These are phyloP conservation scores for Gamarada debralockiae DNA, from an alignment of 495 filamentous ascomycete genomes.

Conservation along the genomic window DNA sequence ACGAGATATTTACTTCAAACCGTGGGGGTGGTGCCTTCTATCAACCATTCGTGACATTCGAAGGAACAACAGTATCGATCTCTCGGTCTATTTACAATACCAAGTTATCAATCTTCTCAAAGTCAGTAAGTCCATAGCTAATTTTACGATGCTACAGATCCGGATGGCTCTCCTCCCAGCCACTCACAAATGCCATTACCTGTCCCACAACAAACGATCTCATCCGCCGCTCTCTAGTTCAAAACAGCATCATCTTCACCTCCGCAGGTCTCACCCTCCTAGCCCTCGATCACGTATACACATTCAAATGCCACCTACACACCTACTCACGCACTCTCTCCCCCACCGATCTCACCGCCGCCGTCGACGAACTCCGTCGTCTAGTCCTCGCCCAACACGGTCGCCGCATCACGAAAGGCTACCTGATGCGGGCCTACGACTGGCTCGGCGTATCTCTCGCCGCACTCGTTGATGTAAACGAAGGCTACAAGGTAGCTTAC, in stretches of 20 bases:
- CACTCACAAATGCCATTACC: constrained; percentile 27
- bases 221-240: constrained; percentile 58
- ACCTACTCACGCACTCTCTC: constrained; percentile 21
- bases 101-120: constrained; percentile 9
- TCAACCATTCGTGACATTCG: constrained; percentile 30
- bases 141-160: constrained; percentile 21
- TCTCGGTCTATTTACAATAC: too few relatives aligned
- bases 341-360: constrained; percentile 34
- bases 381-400: constrained; percentile 58
- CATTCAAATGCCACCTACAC: constrained; percentile 59
- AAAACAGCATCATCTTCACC: constrained; percentile 67
- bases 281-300: constrained; percentile 68
- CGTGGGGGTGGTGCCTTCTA: too few relatives aligned
- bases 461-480: constrained; percentile 51
- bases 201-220: constrained; percentile 47
- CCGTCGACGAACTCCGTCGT: constrained; percentile 55
- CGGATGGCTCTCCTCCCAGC: constrained; percentile 34
- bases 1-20: too few relatives aligned
- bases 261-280: constrained; percentile 66
- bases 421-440: constrained; percentile 58
- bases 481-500: constrained; percentile 54
- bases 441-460: constrained; percentile 53
- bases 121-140: constrained; percentile 24
- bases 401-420: constrained; percentile 51
- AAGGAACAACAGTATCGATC: too few relatives aligned